Percentiles rank a stretch among this genome's conserved stretches.
Conservation (phyloP, 2,329 filamentous ascomycete species). For the Arachnopeziza araneosa region DNA sequence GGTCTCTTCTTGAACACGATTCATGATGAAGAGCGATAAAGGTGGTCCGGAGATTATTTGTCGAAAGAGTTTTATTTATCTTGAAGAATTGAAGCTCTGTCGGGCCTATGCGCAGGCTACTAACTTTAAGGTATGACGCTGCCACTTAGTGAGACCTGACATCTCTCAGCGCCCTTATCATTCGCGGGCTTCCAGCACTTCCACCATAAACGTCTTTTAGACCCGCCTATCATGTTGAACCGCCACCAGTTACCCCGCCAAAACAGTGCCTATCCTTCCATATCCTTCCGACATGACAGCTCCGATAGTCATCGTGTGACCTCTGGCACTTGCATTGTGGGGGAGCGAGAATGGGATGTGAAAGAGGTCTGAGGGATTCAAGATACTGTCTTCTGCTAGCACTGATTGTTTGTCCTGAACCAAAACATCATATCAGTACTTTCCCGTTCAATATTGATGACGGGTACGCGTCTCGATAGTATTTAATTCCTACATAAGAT, state of each 20-base stretch:
- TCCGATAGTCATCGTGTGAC: background rate
- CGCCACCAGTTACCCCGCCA: background rate
- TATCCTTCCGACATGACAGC: background rate
- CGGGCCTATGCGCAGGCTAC: background rate
- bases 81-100: background rate
- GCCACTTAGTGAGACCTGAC: background rate
- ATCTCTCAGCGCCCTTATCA: background rate
- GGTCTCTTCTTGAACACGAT: background rate
- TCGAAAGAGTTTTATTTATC: background rate
- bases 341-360: slow-evolving; percentile 13
- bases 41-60: background rate
- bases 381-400: no score
- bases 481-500: no score
- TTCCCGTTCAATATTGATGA: no score
- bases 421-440: no score
- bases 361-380: slow-evolving; percentile 1
- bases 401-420: no score
- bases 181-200: background rate
- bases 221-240: background rate
- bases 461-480: no score
- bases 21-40: background rate
- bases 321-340: background rate
- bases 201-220: background rate
- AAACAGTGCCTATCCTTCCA: background rate
- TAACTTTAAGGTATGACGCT: background rate